Percentiles rank a stretch among this genome's conserved stretches.
These are phyloP conservation scores for Dalbergia cultrata DNA, from an alignment of 306 rosid genomes.

Conservation along the genomic window DNA sequence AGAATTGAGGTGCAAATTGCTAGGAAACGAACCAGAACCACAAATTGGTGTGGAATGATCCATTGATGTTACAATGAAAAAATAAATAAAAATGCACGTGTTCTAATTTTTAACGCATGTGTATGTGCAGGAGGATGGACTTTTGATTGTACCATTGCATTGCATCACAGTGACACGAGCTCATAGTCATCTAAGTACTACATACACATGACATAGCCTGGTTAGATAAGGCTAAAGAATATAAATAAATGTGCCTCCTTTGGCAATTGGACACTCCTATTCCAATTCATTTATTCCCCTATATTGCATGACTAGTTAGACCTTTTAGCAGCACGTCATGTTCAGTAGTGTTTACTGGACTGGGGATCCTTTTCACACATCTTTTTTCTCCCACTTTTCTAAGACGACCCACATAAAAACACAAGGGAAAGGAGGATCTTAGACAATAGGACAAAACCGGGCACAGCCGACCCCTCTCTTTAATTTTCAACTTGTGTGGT, in stretches of 20 bases:
- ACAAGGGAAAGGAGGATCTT: not conserved
- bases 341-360: conserved; percentile 1
- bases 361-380: conserved; percentile 37
- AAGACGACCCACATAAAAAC: not conserved
- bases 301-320: not conserved
- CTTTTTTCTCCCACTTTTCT: conserved; percentile 31
- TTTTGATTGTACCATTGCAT: conserved; percentile 16
- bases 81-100: not conserved
- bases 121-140: no score
- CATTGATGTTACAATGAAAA: not conserved
- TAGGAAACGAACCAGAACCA: conserved; percentile 8
- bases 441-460: conserved; percentile 25
- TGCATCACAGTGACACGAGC: conserved; percentile 36
- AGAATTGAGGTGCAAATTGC: not conserved
- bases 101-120: conserved; percentile 5
- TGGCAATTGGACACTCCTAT: conserved; percentile 9
- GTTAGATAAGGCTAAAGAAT: conserved; percentile 7
- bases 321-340: conserved; percentile 8
- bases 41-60: conserved; percentile 21
- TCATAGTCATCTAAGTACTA: conserved; percentile 19
- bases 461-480: not conserved
- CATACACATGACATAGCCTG: not conserved
- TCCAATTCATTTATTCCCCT: not conserved
- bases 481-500: not conserved
- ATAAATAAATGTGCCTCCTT: conserved; percentile 19